Evolutionary conservation across 2,329 filamentous ascomycete genomes (phyloP), one percentile per base, ranked within the genome.

Genomic region (Fusarium secorum): DNA sequence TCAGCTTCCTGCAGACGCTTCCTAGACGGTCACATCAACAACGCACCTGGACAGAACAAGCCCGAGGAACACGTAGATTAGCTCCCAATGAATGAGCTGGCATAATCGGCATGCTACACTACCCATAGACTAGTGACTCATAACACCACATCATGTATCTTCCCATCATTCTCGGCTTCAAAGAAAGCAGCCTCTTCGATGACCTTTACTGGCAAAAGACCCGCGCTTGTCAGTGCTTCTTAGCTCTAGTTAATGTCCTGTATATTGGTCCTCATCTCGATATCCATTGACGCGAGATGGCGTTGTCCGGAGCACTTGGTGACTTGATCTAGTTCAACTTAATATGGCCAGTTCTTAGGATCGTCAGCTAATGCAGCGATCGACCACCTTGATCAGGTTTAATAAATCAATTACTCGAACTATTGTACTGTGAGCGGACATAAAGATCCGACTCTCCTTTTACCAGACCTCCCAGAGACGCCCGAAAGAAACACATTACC

Each of bases 261-360:
- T 32, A 71, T 45, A 56, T 61, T 66, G 18, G 42, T 46, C 24
- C 24, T 59, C 68, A 53, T 68, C 36, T 53, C 53, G 30, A 48
- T 18, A 42, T 35, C 30, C 22, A 24, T 42, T 45, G 33, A 36
- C 36, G 11, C 20, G 28, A 67, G 28, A 62, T 66, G 24, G 36
- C 38, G 45, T 33, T 36, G 35, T n/a, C 17, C 18, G 48, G 42
- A 24, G 17, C 49, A 55, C 32, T 67, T 68, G 36, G 45, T 44
- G 20, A 20, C 39, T 59, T 46, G 48, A 35, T 44, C 56, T 54
- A 56, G 61, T 68, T 58, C 56, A 33, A 33, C 35, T 35, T 52
- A 41, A 22, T 24, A 32, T 39, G 45, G 20, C 30, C 42, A 51
- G 42, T 22, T 41, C 46, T 46, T 26, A 20, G 20, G 49, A 51